Percentiles rank a stretch among this genome's conserved stretches.
Evolutionary conservation across 306 rosid genomes (phyloP).

Genomic region (Adenanthera pavonina): DNA sequence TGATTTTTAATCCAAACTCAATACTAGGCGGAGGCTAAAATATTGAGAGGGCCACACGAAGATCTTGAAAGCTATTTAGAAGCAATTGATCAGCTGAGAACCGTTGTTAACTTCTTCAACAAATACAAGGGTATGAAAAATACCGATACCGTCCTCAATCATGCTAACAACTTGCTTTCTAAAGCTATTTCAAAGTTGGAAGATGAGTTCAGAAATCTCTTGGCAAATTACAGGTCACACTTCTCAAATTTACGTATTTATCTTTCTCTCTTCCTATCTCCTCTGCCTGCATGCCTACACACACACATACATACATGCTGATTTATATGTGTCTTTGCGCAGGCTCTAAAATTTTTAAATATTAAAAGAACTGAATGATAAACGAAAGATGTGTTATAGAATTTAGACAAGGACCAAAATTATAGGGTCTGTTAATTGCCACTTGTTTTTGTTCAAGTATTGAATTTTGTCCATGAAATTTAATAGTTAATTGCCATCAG

Average conservation of each 20-base stretch:
- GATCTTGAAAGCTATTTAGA: constrained; percentile 91
- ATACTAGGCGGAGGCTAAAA: constrained; percentile 94
- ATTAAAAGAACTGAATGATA: constrained; percentile 21
- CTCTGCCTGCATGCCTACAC: background rate
- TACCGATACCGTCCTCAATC: constrained; percentile 65
- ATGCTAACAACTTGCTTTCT: constrained; percentile 75
- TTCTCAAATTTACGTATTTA: constrained; percentile 29
- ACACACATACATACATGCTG: background rate
- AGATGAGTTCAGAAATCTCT: constrained; percentile 87
- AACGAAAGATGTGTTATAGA: constrained; percentile 15
- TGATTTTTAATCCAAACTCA: constrained; percentile 30
- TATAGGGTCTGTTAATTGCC: constrained; percentile 6
- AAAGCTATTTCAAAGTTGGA: constrained; percentile 94
- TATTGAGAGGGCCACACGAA: constrained; percentile 93
- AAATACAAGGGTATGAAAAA: constrained; percentile 65
- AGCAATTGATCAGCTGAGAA: constrained; percentile 81
- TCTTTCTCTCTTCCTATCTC: background rate
- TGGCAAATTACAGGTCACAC: constrained; percentile 79
- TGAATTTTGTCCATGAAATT: constrained; percentile 11
- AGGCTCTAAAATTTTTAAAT: background rate
- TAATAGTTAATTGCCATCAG: background rate
- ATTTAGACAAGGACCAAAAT: constrained; percentile 22
- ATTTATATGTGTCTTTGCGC: background rate
- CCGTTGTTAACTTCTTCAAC: constrained; percentile 65
- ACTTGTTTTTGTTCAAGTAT: constrained; percentile 16